Evolutionary conservation across 1,139 yeast genomes (phyloP).

Genomic region (Entelexis paramagnoliae): DNA sequence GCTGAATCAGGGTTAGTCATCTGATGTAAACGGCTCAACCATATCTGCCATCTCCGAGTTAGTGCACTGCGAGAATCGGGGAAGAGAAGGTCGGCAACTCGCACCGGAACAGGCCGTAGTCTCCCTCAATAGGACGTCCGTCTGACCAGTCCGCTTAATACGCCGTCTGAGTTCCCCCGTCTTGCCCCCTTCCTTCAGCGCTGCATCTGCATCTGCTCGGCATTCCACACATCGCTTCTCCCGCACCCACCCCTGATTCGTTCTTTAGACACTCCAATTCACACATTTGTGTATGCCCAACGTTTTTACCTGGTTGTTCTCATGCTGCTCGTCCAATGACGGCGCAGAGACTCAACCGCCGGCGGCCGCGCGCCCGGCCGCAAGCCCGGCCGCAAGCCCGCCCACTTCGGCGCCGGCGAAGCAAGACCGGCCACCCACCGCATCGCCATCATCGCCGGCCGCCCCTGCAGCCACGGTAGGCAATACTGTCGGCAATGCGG

Average conservation of each 20-base stretch:
- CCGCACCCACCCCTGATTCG: slow-evolving; percentile 10
- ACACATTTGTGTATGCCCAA: slow-evolving; percentile 1
- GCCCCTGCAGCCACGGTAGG: no score
- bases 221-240: background rate
- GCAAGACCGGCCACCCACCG: background rate
- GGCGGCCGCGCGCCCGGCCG: background rate
- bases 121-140: background rate
- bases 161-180: background rate
- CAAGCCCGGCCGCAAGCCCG: background rate
- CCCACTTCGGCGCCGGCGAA: background rate
- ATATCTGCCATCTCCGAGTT: background rate
- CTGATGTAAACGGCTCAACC: background rate
- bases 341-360: background rate
- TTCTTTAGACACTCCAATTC: slow-evolving; percentile 4
- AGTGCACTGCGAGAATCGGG: background rate
- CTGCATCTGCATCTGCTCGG: background rate
- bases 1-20: slow-evolving; percentile 3
- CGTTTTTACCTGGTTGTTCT: slow-evolving; percentile 1
- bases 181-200: background rate
- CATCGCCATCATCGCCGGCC: background rate
- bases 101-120: background rate
- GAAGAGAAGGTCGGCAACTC: background rate
- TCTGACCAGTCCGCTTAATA: background rate
- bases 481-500: no score
- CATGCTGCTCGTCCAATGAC: slow-evolving; percentile 9